These are phyloP conservation scores for Daldinia concentrica DNA, from an alignment of 495 filamentous ascomycete species.

Conservation along the genomic window DNA sequence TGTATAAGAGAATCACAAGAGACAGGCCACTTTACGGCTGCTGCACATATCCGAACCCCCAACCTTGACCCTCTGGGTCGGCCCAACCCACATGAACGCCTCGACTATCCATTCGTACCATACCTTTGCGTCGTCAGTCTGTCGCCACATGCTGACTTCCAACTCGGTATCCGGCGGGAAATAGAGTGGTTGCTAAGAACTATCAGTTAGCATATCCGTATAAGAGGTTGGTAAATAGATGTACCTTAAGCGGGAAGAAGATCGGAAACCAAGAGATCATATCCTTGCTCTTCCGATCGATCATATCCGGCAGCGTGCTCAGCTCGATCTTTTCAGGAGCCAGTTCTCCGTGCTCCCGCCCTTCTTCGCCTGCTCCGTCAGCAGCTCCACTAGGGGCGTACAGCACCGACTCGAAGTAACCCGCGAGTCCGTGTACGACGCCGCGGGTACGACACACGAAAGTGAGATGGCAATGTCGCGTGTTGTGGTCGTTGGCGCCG, in stretches of 20 bases:
- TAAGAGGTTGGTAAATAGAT: conserved; percentile 29
- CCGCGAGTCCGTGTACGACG: conserved; percentile 88
- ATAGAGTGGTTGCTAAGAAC: conserved; percentile 80
- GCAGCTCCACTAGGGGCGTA: conserved; percentile 59
- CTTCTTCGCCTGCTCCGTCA: conserved; percentile 10
- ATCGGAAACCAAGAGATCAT: conserved; percentile 99
- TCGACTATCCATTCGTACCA: conserved; percentile 99
- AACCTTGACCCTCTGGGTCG: conserved; percentile 73
- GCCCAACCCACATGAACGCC: conserved; percentile 71
- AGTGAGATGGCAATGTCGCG: conserved; percentile 73
- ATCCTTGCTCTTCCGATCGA: conserved; percentile 88
- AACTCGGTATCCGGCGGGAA: conserved; percentile 85
- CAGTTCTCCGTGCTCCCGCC: conserved; percentile 32
- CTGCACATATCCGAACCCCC: conserved; percentile 86
- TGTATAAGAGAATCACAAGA: conserved; percentile 70
- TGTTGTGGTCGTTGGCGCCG: conserved; percentile 87
- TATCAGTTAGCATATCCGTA: background rate
- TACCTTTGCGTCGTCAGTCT: conserved; percentile 93
- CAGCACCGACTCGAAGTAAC: conserved; percentile 94
- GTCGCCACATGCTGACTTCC: conserved; percentile 90
- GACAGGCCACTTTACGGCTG: conserved; percentile 87
- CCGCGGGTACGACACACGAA: conserved; percentile 79
- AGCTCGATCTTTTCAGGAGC: conserved; percentile 72
- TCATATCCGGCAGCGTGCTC: conserved; percentile 90
- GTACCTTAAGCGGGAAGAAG: conserved; percentile 94